Evolutionary conservation across 148 eudicot species (phyloP), one percentile per base, ranked within the genome.

Genomic region (Chenopodium quinoa): DNA sequence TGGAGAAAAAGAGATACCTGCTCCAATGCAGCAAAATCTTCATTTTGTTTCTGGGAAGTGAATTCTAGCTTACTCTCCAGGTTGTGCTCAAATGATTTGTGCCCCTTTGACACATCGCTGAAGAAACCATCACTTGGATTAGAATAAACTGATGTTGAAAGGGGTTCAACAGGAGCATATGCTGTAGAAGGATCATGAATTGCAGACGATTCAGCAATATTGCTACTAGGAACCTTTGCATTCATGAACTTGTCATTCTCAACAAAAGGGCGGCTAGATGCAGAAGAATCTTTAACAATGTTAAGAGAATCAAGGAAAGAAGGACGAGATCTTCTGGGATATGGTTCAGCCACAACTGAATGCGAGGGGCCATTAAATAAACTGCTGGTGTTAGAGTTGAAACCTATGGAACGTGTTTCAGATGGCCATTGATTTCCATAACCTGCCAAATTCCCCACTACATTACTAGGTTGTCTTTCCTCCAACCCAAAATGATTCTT

Each of bases 11-110:
- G 56, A 71, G 63, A 76, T 88, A 93, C 99, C 99, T 95, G 99
- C 89, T 95, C 99, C 80, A 95, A 85, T 84, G 98, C 97, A 86
- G 94, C 89, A 89, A 95, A 95, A 79, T 92, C 97, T 81, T 95
- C 99, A 80, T 91, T 90, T 78, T 91, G 97, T 80, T 89, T 88
- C 62, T 76, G 91, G 2, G 88, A 89, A 79, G 79, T 84, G 79
- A 83, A 88, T 81, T 83, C 86, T 65, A 83, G 81, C 48, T 79
- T 89, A 71, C 58, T 85, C 25, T 87, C 91, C 84, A 88, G 31
- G 78, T 48, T 81, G 73, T 80, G 82, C 75, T 83, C 89, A 82
- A 71, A 75, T 23, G 75, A 76, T 27, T 70, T 76, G 47, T 84
- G 86, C 80, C 62, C 84, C 84, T 81, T 72, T 71, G 73, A 78